These are phyloP conservation scores for Geoglossum cookeanum DNA, from an alignment of 2,329 filamentous ascomycete genomes.

Conservation along the genomic window DNA sequence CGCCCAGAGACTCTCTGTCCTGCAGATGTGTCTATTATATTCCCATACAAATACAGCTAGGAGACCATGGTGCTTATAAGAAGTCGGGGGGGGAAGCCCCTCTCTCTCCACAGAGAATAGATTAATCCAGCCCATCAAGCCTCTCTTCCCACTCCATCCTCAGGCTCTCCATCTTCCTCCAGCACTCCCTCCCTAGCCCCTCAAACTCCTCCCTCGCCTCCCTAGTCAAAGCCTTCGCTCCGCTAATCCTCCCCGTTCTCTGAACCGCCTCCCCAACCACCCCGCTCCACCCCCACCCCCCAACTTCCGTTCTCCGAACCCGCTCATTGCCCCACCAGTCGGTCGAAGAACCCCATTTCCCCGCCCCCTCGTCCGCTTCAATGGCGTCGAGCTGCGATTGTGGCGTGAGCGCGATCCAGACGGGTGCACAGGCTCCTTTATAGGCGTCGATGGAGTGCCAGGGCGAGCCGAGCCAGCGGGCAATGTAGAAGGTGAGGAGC, in stretches of 20 bases:
- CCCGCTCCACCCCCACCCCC: conserved; percentile 59
- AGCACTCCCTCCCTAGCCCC: conserved; percentile 21
- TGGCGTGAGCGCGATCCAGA: conserved; percentile 57
- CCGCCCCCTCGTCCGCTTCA: conserved; percentile 31
- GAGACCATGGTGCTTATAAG: background rate
- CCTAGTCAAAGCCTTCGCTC: conserved; percentile 37
- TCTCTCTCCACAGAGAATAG: background rate
- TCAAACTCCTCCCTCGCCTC: conserved; percentile 37
- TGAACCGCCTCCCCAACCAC: conserved; percentile 34
- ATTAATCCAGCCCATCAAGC: background rate
- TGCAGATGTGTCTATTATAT: too few relatives aligned
- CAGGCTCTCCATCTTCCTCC: conserved; percentile 25
- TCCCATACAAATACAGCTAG: background rate
- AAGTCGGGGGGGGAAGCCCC: background rate
- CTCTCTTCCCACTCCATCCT: conserved; percentile 20
- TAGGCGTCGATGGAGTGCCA: conserved; percentile 75
- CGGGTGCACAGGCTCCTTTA: conserved; percentile 53
- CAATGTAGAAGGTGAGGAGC: conserved; percentile 46
- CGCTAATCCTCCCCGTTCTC: conserved; percentile 38
- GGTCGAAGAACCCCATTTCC: conserved; percentile 72
- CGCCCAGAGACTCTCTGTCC: too few relatives aligned
- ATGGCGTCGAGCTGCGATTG: conserved; percentile 40
- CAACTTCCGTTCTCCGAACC: conserved; percentile 62
- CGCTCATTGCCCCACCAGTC: conserved; percentile 37
- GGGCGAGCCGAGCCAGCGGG: conserved; percentile 61